These are phyloP conservation scores for Iris pallida DNA, from an alignment of 116 monocot species.

Conservation along the genomic window DNA sequence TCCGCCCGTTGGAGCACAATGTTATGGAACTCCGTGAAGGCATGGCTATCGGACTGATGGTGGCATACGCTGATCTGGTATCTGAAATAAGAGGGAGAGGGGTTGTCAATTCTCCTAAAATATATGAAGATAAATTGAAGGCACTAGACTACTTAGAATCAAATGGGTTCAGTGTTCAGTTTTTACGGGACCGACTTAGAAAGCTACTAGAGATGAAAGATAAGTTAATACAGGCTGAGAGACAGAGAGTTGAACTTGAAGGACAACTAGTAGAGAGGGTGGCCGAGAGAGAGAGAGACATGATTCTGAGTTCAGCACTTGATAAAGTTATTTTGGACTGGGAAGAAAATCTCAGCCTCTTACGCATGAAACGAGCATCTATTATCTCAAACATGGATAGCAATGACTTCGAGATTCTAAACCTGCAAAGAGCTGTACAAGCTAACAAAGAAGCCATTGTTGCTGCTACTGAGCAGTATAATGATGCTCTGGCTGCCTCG, in stretches of 20 bases:
- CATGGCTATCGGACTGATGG: conserved; percentile 15
- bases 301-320: not conserved
- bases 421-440: not conserved
- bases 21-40: conserved; percentile 6
- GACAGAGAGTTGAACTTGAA: not conserved
- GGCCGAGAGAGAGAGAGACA: not conserved
- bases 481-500: too few species aligned
- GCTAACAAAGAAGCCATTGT: conserved; percentile 9
- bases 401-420: conserved; percentile 12
- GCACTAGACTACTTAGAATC: not conserved
- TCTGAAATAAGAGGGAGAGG: not conserved
- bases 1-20: not conserved
- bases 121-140: conserved; percentile 1
- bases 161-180: conserved; percentile 4
- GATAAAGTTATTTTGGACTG: conserved; percentile 9
- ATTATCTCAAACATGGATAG: not conserved
- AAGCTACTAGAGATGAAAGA: conserved; percentile 3
- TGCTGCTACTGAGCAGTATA: conserved; percentile 2
- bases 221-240: not conserved
- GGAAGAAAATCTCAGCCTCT: conserved; percentile 9
- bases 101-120: not conserved
- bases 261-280: conserved; percentile 12
- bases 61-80: conserved; percentile 3
- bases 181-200: not conserved
- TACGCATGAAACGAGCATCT: conserved; percentile 6